Percentiles rank a stretch among this genome's conserved stretches.
Conservation (phyloP, 2,329 filamentous ascomycete species). For the Pyricularia pennisetigena region DNA sequence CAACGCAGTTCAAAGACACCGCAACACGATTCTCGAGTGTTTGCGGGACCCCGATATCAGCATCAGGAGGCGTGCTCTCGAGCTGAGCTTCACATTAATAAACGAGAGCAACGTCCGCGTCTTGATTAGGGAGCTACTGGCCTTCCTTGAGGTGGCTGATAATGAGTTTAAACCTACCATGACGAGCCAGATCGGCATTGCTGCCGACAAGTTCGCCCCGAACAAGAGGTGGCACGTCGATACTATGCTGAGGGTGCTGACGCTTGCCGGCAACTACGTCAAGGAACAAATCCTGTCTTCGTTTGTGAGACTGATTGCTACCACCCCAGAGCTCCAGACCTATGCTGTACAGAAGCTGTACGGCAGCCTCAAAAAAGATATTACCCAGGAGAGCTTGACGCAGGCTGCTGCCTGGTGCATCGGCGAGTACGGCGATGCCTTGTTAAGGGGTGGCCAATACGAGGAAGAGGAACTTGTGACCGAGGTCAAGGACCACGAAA, state of each 20-base stretch:
- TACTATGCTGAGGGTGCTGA: conserved; percentile 90
- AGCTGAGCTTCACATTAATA: conserved; percentile 95
- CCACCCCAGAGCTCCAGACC: conserved; percentile 86
- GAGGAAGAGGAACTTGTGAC: conserved; percentile 85
- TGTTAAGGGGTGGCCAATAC: conserved; percentile 83
- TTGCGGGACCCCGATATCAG: conserved; percentile 95
- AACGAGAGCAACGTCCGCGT: conserved; percentile 95
- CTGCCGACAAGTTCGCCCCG: conserved; percentile 88
- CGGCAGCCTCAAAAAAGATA: conserved; percentile 82
- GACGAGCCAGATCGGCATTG: conserved; percentile 96
- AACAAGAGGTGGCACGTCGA: conserved; percentile 99
- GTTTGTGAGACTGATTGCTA: conserved; percentile 90
- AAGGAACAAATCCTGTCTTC: conserved; percentile 97
- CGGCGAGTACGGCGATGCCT: conserved; percentile 86
- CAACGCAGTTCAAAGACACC: conserved; percentile 91
- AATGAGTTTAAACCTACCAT: conserved; percentile 98
- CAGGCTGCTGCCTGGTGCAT: conserved; percentile 95
- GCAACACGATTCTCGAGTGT: conserved; percentile 96
- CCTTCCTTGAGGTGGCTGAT: conserved; percentile 93
- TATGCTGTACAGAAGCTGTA: conserved; percentile 97
- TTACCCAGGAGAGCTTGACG: conserved; percentile 92
- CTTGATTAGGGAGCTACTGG: conserved; percentile 82
- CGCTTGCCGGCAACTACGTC: conserved; percentile 89
- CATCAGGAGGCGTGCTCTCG: conserved; percentile 87
- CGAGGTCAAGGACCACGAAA: conserved; percentile 74